Percentiles rank a stretch among this genome's conserved stretches.
Conservation (phyloP, 2,329 filamentous ascomycete genomes). For the Onygenales sp. region DNA sequence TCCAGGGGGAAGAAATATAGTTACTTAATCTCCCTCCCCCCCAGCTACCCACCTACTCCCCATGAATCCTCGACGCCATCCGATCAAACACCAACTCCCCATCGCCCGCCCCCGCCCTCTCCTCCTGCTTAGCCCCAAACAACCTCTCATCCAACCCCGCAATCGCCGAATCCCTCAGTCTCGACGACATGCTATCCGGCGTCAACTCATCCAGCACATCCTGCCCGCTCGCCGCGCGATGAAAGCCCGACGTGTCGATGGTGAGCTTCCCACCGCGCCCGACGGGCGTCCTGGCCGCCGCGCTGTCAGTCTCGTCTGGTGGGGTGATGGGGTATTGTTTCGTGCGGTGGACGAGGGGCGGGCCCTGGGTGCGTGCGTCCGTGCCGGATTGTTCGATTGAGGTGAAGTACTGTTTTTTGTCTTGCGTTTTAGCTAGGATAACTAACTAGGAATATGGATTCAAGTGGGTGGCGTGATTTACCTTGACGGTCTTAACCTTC, state of each 20-base stretch:
- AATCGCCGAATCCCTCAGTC: slow-evolving; percentile 36
- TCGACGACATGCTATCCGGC: slow-evolving; percentile 40
- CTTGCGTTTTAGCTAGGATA: background rate
- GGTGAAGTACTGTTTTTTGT: slow-evolving; percentile 59
- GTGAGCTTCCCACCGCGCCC: slow-evolving; percentile 26
- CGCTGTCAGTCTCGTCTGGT: slow-evolving; percentile 9
- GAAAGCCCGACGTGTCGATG: slow-evolving; percentile 30
- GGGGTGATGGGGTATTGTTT: slow-evolving; percentile 19
- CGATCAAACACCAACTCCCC: slow-evolving; percentile 33
- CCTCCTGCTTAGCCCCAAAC: background rate
- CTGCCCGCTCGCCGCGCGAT: slow-evolving; percentile 18
- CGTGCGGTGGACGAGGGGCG: slow-evolving; percentile 31
- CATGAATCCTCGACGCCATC: slow-evolving; percentile 31
- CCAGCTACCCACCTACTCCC: background rate
- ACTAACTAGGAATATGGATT: too few species aligned
- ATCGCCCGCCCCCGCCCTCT: slow-evolving; percentile 12
- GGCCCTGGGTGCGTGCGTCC: slow-evolving; percentile 34
- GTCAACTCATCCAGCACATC: slow-evolving; percentile 36
- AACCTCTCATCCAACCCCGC: slow-evolving; percentile 31
- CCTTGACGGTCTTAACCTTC: slow-evolving; percentile 61
- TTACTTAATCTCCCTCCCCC: background rate
- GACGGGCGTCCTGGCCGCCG: slow-evolving; percentile 19
- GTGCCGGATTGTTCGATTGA: slow-evolving; percentile 57
- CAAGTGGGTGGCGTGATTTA: slow-evolving; percentile 3
- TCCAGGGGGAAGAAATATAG: too few species aligned